Evolutionary conservation across 176 grass and related monocot species (phyloP), one percentile per base, ranked within the genome.

Genomic region (Puccinellia tenuiflora): DNA sequence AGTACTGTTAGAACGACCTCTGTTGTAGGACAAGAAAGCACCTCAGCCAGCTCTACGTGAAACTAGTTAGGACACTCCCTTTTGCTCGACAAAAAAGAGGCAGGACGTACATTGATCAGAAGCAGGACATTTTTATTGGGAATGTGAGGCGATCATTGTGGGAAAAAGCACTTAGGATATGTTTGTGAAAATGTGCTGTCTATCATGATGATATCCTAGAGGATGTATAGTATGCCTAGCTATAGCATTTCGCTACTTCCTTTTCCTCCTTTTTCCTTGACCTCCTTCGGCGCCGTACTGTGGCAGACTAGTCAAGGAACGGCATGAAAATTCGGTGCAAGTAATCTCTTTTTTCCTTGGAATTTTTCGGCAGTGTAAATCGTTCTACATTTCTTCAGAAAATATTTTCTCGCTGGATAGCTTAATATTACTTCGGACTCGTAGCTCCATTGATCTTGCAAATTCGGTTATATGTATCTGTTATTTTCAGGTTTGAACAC

Each of bases 21-120:
- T 68, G 38, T 24, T n/a, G 57, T 81, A 53, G 71, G 77, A 70
- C 53, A 85, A 75, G 50, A 33, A 76, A 80, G 22, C 68, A 73
- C 38, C 62, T 16, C 5, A 57, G 43, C 38, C 46, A 35, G 39
- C 40, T 52, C 43, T 54, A 35, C 22, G 21, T 7, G 10, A 31
- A 80, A 24, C 47, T 51, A 40, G 46, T 17, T 60, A 31, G 37
- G 8, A 26, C 38, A 70, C 67, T 43, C 35, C 31, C 59, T 18
- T 85, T 40, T 57, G 62, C 48, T 57, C 40, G 79, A 38, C 12
- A 25, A 69, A 75, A 75, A 75, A 75, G 30, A 80, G 30, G 60
- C 40, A 71, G 70, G 59, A 52, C 43, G 24, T 40, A 51, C 57
- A 77, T 81, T 35, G 48, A 47, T 81, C 20, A 7, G 46, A 43